phyloP scores from a whole-genome alignment of 1,139 yeast species.

The Hemisphaericaspora xylanilytica region DNA sequence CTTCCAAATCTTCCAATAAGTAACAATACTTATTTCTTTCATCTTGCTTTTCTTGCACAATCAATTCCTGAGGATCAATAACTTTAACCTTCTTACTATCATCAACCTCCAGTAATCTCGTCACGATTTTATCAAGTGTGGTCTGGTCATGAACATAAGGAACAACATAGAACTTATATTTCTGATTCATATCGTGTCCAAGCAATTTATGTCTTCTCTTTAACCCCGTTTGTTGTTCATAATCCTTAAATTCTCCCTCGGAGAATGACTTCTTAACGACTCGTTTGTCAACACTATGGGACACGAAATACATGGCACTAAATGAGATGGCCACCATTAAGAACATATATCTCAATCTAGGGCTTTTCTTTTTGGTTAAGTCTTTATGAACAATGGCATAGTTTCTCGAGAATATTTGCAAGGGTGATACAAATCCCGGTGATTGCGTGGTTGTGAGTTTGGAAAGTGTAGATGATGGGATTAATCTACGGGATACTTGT shows the following conservation, averaged over 20 bases:
- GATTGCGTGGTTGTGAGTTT: too few relatives aligned
- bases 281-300: slow-evolving; percentile 51
- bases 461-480: too few relatives aligned
- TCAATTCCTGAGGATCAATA: slow-evolving; percentile 45
- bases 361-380: slow-evolving; percentile 19
- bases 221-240: slow-evolving; percentile 50
- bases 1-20: slow-evolving; percentile 41
- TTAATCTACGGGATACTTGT: not conserved
- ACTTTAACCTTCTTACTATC: slow-evolving; percentile 39
- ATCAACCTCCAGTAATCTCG: slow-evolving; percentile 17
- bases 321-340: slow-evolving; percentile 52
- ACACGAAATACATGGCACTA: slow-evolving; percentile 52
- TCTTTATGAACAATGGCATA: slow-evolving; percentile 12
- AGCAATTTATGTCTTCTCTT: slow-evolving; percentile 53
- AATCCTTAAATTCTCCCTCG: slow-evolving; percentile 58
- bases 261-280: slow-evolving; percentile 50
- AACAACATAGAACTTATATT: slow-evolving; percentile 41
- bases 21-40: slow-evolving; percentile 40
- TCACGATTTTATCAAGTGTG: slow-evolving; percentile 20
- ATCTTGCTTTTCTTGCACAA: slow-evolving; percentile 42
- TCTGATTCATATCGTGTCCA: slow-evolving; percentile 23
- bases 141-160: slow-evolving; percentile 36
- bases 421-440: not conserved
- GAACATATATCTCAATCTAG: slow-evolving; percentile 49
- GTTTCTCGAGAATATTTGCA: slow-evolving; percentile 5